Evolutionary conservation across 2,329 filamentous ascomycete species (phyloP), one percentile per base, ranked within the genome.

Genomic region (Colletotrichum sp.): DNA sequence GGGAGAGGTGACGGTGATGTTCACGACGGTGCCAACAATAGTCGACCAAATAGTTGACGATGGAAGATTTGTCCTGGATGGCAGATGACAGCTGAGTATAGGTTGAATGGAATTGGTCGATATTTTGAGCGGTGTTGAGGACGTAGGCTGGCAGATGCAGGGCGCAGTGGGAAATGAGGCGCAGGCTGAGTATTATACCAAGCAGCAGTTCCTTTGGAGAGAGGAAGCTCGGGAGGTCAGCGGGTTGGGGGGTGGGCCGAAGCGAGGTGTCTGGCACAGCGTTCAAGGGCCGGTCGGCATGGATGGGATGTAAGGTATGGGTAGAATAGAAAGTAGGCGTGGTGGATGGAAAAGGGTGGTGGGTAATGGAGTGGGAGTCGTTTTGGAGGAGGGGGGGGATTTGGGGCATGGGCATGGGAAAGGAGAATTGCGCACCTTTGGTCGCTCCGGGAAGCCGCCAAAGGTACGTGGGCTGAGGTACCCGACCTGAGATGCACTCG

Each of bases 381-480:
- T 72, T 70, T 75, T 60, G 59, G 24, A 64, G 57, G 60, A 28
- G 64, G 55, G 28, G 28, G 59, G 66, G 74, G 69, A 68, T 76
- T 67, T 49, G 39, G 69, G 73, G 73, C 70, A 76, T 69, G 73
- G 74, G 71, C 24, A 73, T 76, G 73, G 73, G 73, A 76, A 76
- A 76, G 67, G 64, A 73, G 74, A 74, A 76, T 76, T 76, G 70
- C 74, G 74, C 70, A 76, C 74, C 73, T 76, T 76, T 69, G 30
- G 34, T 69, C 32, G 70, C 65, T 74, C 64, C 64, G 49, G 74
- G 70, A 76, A 65, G 74, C 59, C 44, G 57, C 34, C 34, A 76
- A 65, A 69, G 64, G 60, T 73, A 76, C 73, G 64, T 74, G 70
- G 71, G 70, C 70, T 65, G 55, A 76, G 64, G 74, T 69, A 76